Evolutionary conservation across 495 filamentous ascomycete genomes (phyloP).

Genomic region (Darksidea phi): DNA sequence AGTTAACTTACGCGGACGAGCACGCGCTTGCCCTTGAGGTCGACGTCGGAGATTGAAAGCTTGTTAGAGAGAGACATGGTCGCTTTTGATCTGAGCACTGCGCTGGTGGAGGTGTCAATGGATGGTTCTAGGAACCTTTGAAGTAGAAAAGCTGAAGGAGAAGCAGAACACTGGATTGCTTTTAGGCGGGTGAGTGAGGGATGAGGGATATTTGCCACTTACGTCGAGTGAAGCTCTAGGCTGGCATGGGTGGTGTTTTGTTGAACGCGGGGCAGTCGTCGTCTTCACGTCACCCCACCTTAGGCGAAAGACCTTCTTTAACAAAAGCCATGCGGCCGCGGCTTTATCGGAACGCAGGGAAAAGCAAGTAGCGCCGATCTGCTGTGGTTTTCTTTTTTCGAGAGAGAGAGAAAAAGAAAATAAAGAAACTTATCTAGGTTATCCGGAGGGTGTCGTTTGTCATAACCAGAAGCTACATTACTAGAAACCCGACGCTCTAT

Average conservation of each 20-base stretch:
- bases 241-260: conserved; percentile 25
- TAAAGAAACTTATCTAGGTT: too few species aligned
- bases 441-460: too few species aligned
- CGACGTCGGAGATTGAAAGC: conserved; percentile 91
- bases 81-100: conserved; percentile 9
- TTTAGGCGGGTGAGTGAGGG: neutral
- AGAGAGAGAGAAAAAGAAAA: too few species aligned
- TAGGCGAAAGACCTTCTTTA: too few species aligned
- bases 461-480: too few species aligned
- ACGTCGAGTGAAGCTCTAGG: conserved; percentile 4
- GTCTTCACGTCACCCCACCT: neutral
- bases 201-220: conserved; percentile 15
- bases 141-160: neutral
- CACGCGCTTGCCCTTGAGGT: conserved; percentile 97
- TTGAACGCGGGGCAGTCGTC: conserved; percentile 23
- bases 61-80: conserved; percentile 98
- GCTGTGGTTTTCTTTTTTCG: too few species aligned
- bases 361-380: conserved; percentile 11
- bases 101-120: conserved; percentile 7
- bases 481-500: too few species aligned
- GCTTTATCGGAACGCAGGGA: conserved; percentile 20
- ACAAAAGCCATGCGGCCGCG: neutral
- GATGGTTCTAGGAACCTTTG: conserved; percentile 2
- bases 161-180: neutral
- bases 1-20: conserved; percentile 78